Conservation (phyloP, 257 asterid genomes). For the Solanum medicagineum region DNA sequence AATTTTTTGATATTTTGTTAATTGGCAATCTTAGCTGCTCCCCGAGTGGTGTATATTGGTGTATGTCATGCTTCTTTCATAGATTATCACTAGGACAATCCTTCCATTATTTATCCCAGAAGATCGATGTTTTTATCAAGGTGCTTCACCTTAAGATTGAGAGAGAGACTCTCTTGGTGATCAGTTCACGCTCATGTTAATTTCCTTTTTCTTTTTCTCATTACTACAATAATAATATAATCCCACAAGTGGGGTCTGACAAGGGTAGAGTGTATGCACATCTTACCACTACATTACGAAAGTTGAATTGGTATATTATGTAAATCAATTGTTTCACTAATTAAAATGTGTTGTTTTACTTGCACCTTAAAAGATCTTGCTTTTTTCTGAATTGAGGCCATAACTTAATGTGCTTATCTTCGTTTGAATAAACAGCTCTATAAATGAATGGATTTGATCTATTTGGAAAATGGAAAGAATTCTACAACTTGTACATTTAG, state of each 20-base stretch:
- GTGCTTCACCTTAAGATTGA: no score
- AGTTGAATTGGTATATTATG: background rate
- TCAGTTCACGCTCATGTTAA: no score
- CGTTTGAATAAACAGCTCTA: background rate
- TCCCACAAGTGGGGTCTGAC: no score
- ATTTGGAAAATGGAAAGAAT: background rate
- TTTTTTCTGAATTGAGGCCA: background rate
- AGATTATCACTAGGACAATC: background rate
- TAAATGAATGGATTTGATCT: background rate
- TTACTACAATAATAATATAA: no score
- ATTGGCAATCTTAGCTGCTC: background rate
- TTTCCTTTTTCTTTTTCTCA: background rate
- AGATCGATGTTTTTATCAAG: background rate
- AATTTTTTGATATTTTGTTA: background rate
- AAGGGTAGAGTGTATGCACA: no score
- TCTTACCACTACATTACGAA: background rate
- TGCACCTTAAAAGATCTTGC: background rate
- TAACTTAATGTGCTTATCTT: background rate
- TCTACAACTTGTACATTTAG: background rate
- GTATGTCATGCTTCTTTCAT: background rate
- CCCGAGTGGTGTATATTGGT: background rate
- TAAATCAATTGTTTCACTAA: background rate
- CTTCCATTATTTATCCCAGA: background rate
- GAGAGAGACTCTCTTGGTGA: no score
- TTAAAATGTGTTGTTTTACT: background rate